Evolutionary conservation across 2,329 filamentous ascomycete species (phyloP), one percentile per base, ranked within the genome.

Genomic region (Fragosphaeria purpurea): DNA sequence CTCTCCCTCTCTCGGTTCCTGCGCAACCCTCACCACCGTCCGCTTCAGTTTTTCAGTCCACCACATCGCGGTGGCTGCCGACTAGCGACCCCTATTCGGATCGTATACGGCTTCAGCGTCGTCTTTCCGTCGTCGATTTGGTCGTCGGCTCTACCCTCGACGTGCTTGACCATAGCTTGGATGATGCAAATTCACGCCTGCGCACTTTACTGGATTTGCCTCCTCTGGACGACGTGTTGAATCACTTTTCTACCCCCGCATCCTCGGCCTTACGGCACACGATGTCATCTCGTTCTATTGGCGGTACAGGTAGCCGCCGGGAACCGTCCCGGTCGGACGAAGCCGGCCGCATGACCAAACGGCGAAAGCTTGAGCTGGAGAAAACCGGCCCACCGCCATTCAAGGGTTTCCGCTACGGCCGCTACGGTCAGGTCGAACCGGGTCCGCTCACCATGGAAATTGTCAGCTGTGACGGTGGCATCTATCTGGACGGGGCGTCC

Each of bases 381-480:
- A 73, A 74, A 44, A 65, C 72, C 11, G 66, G 72, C 32, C 6
- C 45, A 2, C 66, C 72, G 6, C 63, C 64, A 40, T 76, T 73
- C 57, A 70, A 68, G 53, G 78, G 75, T 2, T 87, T 90, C 62
- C 83, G 79, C 55, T 97, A 96, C 64, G 91, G 90, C 30, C 83
- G 82, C 60, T 88, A 85, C 64, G 91, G 90, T 13, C 90, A 95
- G 66, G 85, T 95, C 12, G 86, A 93, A 53, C 79, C 88, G 0
- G 90, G 89, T 4, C 76, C 79, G 56, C 70, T 96, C 60, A 83
- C 77, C 55, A 88, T 96, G 86, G 86, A 95, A 63, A 82, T 96
- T 55, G 77, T 87, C 46, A 93, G 84, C 71, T 96, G 89, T 62
- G 90, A 96, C 64, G 89, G 88, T 41, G 89, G 90, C 42, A 74